Conservation (phyloP, 306 rosid genomes). For the Hippophae gyantsensis region DNA sequence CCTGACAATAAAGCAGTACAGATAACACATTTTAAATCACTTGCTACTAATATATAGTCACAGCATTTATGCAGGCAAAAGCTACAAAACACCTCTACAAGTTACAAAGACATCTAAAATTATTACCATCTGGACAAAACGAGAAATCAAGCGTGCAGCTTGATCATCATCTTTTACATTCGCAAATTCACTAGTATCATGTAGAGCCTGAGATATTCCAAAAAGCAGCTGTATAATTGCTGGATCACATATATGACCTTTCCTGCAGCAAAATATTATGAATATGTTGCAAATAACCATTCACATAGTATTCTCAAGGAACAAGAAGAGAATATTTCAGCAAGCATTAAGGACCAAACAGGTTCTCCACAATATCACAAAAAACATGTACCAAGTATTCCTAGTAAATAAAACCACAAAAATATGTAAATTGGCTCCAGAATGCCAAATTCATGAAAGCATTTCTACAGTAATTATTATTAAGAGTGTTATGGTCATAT, state of each 20-base stretch:
- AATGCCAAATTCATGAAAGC: constrained; percentile 4
- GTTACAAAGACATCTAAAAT: constrained; percentile 7
- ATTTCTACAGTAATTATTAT: background rate
- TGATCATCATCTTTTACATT: constrained; percentile 62
- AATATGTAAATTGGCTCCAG: background rate
- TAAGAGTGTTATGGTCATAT: no score
- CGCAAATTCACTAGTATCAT: constrained; percentile 51
- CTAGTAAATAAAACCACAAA: background rate
- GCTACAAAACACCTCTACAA: background rate
- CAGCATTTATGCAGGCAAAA: background rate
- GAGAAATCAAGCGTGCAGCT: constrained; percentile 63
- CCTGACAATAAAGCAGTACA: constrained; percentile 36
- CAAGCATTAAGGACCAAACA: background rate
- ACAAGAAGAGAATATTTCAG: background rate
- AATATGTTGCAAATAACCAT: constrained; percentile 4
- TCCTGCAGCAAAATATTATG: constrained; percentile 47
- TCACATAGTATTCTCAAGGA: background rate
- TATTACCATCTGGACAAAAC: constrained; percentile 63
- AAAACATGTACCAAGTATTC: background rate
- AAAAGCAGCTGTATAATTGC: constrained; percentile 64
- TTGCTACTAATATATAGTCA: background rate
- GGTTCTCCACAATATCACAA: background rate
- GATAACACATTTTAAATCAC: constrained; percentile 16
- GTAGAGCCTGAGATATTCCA: constrained; percentile 66
- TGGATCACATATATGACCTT: constrained; percentile 41